Evolutionary conservation across 139 green algal genomes (phyloP).

Genomic region (Chlorella sp.): DNA sequence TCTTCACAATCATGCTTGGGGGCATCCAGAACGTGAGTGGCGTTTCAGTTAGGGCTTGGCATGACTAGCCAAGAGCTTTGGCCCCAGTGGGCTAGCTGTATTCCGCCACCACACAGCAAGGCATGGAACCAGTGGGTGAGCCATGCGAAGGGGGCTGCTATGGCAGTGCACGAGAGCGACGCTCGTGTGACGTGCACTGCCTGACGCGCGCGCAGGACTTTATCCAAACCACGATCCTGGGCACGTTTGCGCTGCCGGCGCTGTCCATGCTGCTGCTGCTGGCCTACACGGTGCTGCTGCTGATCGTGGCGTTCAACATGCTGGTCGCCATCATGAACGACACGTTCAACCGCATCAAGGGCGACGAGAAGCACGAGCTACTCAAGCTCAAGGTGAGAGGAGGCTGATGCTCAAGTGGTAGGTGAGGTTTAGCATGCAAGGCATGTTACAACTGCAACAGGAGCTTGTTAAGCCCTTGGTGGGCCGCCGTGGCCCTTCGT

Average conservation of each 20-base stretch:
- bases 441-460: no score
- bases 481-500: no score
- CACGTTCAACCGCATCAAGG: slow-evolving; percentile 10
- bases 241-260: neutral
- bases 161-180: no score
- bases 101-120: no score
- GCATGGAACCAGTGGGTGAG: no score
- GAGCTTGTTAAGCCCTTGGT: no score
- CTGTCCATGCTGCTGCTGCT: slow-evolving; percentile 5
- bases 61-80: neutral
- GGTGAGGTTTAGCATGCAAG: no score
- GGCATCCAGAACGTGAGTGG: slow-evolving; percentile 1
- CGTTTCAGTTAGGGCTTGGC: no score
- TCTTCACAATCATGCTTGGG: slow-evolving; percentile 13
- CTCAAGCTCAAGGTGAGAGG: neutral
- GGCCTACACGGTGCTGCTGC: slow-evolving; percentile 8
- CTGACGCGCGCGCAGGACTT: slow-evolving; percentile 4
- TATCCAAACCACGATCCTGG: neutral
- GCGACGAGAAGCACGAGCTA: neutral
- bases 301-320: slow-evolving; percentile 15
- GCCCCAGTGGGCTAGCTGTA: no score
- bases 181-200: no score
- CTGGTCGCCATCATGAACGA: slow-evolving; percentile 6
- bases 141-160: no score
- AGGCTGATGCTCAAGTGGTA: no score